Evolutionary conservation across 2,329 filamentous ascomycete species (phyloP), one percentile per base, ranked within the genome.

Genomic region (Emmonsiellopsis sp.): DNA sequence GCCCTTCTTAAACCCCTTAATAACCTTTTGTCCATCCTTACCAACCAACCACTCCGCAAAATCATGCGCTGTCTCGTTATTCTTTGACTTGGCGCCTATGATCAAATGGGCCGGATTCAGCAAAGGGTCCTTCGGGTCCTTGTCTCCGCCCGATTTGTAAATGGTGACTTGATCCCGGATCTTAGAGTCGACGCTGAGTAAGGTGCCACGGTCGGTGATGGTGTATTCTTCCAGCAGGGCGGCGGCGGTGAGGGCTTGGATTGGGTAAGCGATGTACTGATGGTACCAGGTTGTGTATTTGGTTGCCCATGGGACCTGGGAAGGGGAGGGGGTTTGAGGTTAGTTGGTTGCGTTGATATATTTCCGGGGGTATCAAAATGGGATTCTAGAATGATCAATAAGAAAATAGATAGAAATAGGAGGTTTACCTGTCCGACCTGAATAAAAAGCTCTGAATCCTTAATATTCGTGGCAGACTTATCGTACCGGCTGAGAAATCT

Each of bases 391-490:
- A 21, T 33, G 33, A 8, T n/a, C 4, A 37, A 11, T 27, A 31
- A 9, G 10, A 27, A 52, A 5, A 43, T 11, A 13, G 14, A 34
- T 5, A 52, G 31, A 6, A 10, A 17, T 10, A n/a, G 36, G 32
- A 33, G 14, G 9, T 45, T 45, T 21, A 63, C 65, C 60, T 76
- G 74, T 4, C 74, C 75, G 36, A 77, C 74, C 0, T 62, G 61
- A 3, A 72, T 66, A 73, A 74, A 78, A 2, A 77, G 60, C 39
- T 67, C 57, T 0, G 71, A 71, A 50, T 77, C 75, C 54, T 75
- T 75, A 49, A 77, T 75, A 55, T 76, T 77, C 3, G 73, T 76
- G 0, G 75, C 74, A 2, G 73, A 76, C 58, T 77, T 77, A 56
- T 77, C 75, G 49, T 68, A 77, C 1, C 75, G 68, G 33, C 63